These are phyloP conservation scores for Hypoxylon cercidicola DNA, from an alignment of 495 filamentous ascomycete genomes.

Conservation along the genomic window DNA sequence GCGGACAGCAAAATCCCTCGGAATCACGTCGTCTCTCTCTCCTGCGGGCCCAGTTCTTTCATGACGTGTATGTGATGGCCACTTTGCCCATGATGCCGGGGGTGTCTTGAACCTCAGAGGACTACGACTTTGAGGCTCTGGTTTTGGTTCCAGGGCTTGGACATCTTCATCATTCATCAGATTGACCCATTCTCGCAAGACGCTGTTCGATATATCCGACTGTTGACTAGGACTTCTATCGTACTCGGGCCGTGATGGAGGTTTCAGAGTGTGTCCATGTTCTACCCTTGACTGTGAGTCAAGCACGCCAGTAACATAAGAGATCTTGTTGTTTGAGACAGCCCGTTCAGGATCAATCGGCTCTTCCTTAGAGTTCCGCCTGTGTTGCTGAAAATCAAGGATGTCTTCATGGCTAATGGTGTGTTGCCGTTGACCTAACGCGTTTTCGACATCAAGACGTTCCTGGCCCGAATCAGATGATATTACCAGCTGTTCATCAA, in stretches of 20 bases:
- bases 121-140: conserved; percentile 11
- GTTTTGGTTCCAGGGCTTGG: conserved; percentile 20
- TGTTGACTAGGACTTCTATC: conserved; percentile 14
- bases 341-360: background rate
- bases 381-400: conserved; percentile 1
- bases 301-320: background rate
- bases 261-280: conserved; percentile 22
- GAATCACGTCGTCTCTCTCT: conserved; percentile 36
- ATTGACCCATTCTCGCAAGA: conserved; percentile 46
- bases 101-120: conserved; percentile 35
- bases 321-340: background rate
- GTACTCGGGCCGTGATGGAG: conserved; percentile 10
- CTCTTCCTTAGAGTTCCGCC: background rate
- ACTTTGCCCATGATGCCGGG: conserved; percentile 50
- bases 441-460: background rate
- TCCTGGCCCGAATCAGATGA: conserved; percentile 4
- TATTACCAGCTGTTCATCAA: background rate
- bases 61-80: conserved; percentile 50
- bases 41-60: conserved; percentile 46
- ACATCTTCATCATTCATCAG: conserved; percentile 42
- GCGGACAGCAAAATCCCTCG: conserved; percentile 33
- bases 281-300: conserved; percentile 10
- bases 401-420: no score
- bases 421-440: background rate
- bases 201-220: conserved; percentile 40